Conservation (phyloP, 768 basidiomycete species). For the Fomitopsis serialis region DNA sequence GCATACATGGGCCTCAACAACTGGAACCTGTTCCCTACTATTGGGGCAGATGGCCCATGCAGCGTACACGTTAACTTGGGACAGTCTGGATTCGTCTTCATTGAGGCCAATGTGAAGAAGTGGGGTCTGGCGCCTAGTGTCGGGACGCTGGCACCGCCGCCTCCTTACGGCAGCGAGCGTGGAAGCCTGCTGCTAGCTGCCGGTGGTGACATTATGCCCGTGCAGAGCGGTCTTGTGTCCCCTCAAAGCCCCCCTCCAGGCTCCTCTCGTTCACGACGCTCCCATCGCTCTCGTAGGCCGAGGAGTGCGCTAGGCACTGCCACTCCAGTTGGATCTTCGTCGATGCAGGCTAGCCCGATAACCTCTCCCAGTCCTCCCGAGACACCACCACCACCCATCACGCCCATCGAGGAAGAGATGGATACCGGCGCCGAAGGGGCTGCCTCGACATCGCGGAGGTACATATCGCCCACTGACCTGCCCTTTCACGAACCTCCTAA, state of each 20-base stretch:
- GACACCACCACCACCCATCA: slow-evolving; percentile 60
- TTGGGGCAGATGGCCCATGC: slow-evolving; percentile 94
- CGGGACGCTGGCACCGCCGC: slow-evolving; percentile 94
- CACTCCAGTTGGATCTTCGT: slow-evolving; percentile 53
- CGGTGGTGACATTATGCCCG: slow-evolving; percentile 43
- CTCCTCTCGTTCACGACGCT: slow-evolving; percentile 46
- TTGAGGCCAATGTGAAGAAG: slow-evolving; percentile 99
- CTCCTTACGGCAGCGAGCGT: slow-evolving; percentile 95
- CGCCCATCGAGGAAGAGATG: slow-evolving; percentile 66
- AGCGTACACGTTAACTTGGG: slow-evolving; percentile 97
- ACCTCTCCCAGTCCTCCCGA: slow-evolving; percentile 39
- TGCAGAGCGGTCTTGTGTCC: slow-evolving; percentile 31
- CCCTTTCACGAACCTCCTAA: slow-evolving; percentile 53
- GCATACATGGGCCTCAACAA: slow-evolving; percentile 86
- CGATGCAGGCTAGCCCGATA: slow-evolving; percentile 51
- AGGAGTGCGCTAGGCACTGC: slow-evolving; percentile 37
- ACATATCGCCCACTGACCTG: slow-evolving; percentile 59
- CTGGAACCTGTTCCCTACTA: slow-evolving; percentile 94
- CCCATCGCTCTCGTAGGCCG: slow-evolving; percentile 56
- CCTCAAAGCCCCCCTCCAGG: slow-evolving; percentile 41
- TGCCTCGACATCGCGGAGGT: slow-evolving; percentile 44
- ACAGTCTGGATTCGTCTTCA: slow-evolving; percentile 97
- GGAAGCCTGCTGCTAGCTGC: slow-evolving; percentile 95
- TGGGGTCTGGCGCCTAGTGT: slow-evolving; percentile 98
- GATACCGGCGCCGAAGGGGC: slow-evolving; percentile 37